These are phyloP conservation scores for Suillus bovinus DNA, from an alignment of 768 basidiomycete species.

Conservation along the genomic window DNA sequence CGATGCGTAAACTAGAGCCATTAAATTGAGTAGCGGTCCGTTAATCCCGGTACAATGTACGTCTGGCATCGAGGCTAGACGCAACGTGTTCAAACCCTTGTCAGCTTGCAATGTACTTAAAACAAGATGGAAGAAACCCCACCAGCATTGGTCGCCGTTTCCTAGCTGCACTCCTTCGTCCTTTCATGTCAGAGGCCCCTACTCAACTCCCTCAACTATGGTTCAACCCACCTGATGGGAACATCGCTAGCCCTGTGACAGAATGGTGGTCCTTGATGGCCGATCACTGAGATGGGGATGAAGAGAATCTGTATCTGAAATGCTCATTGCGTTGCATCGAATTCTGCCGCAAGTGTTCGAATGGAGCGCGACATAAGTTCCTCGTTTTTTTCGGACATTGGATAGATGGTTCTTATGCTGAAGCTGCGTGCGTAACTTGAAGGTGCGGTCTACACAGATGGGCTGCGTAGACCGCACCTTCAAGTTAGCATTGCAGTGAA, in stretches of 20 bases:
- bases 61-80: too few species aligned
- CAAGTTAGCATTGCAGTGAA: too few species aligned
- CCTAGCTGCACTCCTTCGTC: background rate
- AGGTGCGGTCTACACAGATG: too few species aligned
- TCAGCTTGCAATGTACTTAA: background rate
- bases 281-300: background rate
- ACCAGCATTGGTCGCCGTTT: background rate
- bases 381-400: background rate
- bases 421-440: too few species aligned
- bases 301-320: too few species aligned
- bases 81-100: slow-evolving; percentile 6
- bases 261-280: background rate
- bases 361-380: too few species aligned
- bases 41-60: too few species aligned
- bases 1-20: slow-evolving; percentile 79
- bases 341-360: too few species aligned
- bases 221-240: background rate
- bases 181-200: background rate
- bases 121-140: background rate
- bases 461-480: too few species aligned
- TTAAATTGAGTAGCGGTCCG: slow-evolving; percentile 48
- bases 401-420: too few species aligned
- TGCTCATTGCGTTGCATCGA: too few species aligned
- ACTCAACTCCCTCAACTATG: background rate
- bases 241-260: background rate